phyloP scores from a whole-genome alignment of 73 alveolate genomes.

The Tetrahymena elliotti region DNA sequence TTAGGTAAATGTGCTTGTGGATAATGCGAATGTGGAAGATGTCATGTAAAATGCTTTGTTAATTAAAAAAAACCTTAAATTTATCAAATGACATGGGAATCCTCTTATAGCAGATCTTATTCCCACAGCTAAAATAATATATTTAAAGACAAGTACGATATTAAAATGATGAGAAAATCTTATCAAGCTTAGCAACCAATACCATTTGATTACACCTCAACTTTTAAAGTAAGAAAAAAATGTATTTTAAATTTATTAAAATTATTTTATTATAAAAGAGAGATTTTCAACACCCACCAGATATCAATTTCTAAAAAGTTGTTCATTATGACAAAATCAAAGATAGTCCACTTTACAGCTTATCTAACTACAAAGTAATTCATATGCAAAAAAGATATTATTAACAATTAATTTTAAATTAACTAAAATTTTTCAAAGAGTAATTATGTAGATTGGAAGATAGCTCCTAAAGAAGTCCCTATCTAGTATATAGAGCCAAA shows the following conservation, averaged over 20 bases:
- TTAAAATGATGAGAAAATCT: background rate
- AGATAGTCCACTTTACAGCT: background rate
- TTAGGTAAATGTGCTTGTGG: background rate
- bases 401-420: too few relatives aligned
- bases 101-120: background rate
- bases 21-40: background rate
- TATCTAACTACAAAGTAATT: background rate
- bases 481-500: background rate
- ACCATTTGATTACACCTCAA: background rate
- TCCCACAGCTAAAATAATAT: background rate
- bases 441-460: background rate
- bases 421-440: background rate
- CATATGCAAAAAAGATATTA: background rate
- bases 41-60: background rate
- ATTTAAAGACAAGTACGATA: background rate
- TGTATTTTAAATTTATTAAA: background rate
- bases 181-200: background rate
- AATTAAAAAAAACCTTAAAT: background rate
- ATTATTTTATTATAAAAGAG: background rate
- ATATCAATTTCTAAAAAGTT: background rate
- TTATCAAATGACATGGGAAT: background rate
- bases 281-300: background rate
- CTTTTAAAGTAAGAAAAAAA: background rate
- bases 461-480: background rate
- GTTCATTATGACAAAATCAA: background rate